Conservation (phyloP, 768 basidiomycete genomes). For the Termitomyces bulborhizus region DNA sequence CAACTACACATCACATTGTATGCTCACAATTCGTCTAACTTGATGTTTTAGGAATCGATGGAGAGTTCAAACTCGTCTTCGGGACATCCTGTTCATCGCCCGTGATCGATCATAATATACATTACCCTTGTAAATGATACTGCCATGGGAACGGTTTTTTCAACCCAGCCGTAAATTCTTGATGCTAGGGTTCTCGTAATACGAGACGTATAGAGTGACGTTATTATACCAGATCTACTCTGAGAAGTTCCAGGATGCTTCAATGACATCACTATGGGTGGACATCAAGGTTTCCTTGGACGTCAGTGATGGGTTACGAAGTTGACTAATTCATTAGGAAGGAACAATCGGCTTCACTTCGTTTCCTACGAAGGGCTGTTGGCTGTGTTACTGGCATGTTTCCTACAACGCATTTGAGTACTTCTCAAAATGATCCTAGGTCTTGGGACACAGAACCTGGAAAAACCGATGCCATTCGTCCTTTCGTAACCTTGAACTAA, state of each 20-base stretch:
- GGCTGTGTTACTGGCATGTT: slow-evolving; percentile 33
- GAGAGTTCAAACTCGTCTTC: slow-evolving; percentile 32
- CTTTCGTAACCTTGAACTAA: slow-evolving; percentile 25
- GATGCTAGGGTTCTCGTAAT: background rate
- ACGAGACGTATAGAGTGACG: too few relatives aligned
- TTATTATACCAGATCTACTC: slow-evolving; percentile 28
- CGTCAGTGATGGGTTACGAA: background rate
- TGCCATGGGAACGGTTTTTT: slow-evolving; percentile 37
- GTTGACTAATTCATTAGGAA: slow-evolving; percentile 6
- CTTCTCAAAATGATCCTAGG: slow-evolving; percentile 16
- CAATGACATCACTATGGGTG: slow-evolving; percentile 35
- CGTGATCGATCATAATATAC: slow-evolving; percentile 31
- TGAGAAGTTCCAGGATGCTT: slow-evolving; percentile 21
- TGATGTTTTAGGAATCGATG: slow-evolving; percentile 25
- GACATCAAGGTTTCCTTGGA: slow-evolving; percentile 25
- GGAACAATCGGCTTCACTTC: slow-evolving; percentile 30
- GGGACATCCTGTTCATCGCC: slow-evolving; percentile 48
- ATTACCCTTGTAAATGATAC: slow-evolving; percentile 50
- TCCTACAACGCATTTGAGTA: too few relatives aligned
- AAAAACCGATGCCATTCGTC: slow-evolving; percentile 25
- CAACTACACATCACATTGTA: background rate
- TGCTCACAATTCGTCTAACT: too few relatives aligned
- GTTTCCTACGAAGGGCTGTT: slow-evolving; percentile 18
- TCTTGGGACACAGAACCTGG: slow-evolving; percentile 31
- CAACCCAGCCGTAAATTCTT: slow-evolving; percentile 32